A percentile compares a stretch with the other conserved stretches of the same genome.
Evolutionary conservation across 1,139 yeast species (phyloP).

Genomic region (Yamadazyma jaroonii): DNA sequence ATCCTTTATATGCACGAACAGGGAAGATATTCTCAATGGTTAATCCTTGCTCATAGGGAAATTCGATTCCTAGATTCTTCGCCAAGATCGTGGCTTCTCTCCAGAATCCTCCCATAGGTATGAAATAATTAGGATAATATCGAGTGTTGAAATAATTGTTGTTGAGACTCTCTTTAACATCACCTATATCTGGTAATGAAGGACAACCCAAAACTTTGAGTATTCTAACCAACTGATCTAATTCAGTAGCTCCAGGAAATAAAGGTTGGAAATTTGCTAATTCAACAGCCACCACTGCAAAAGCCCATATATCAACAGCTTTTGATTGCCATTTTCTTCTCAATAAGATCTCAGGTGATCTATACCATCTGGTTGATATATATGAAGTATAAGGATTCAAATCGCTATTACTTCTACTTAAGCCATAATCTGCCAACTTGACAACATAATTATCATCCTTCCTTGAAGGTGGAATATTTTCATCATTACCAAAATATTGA

Average conservation of each 20-base stretch:
- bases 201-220: conserved; percentile 74
- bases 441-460: conserved; percentile 54
- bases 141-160: neutral
- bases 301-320: conserved; percentile 93
- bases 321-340: conserved; percentile 63
- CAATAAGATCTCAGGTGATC: conserved; percentile 88
- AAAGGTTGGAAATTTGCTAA: conserved; percentile 72
- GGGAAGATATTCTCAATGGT: conserved; percentile 26
- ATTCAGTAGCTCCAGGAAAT: conserved; percentile 78
- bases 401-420: conserved; percentile 65
- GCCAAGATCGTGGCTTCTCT: conserved; percentile 54
- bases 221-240: conserved; percentile 73
- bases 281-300: conserved; percentile 84
- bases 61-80: conserved; percentile 46
- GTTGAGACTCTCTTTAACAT: neutral
- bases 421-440: conserved; percentile 89
- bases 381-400: conserved; percentile 66
- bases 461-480: conserved; percentile 36
- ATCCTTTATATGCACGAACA: conserved; percentile 20
- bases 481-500: conserved; percentile 49
- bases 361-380: conserved; percentile 93
- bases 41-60: conserved; percentile 44
- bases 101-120: conserved; percentile 70
- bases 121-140: conserved; percentile 16
- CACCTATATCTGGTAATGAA: conserved; percentile 16